A percentile compares a stretch with the other conserved stretches of the same genome.
Conservation (phyloP, 371 early-diverging fungal genomes). For the Mortierella sp. region DNA sequence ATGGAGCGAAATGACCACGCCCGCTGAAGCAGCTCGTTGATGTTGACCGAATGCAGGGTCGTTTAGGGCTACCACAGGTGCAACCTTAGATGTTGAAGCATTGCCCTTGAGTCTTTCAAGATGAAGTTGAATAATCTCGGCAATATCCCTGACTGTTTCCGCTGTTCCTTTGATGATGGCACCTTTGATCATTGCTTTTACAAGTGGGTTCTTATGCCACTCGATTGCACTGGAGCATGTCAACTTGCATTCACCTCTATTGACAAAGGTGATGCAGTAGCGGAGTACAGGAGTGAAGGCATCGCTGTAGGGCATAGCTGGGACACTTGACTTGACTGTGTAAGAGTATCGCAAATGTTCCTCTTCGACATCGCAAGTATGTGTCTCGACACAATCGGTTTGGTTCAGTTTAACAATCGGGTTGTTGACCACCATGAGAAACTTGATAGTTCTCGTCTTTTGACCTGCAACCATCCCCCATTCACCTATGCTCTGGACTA, state of each 20-base stretch:
- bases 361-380: conserved; percentile 59
- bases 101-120: conserved; percentile 18
- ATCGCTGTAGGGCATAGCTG: conserved; percentile 70
- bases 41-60: background rate
- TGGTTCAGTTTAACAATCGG: conserved; percentile 68
- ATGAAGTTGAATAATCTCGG: conserved; percentile 37
- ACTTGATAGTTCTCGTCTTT: conserved; percentile 58
- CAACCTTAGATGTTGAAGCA: background rate
- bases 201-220: conserved; percentile 64
- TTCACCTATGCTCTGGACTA: conserved; percentile 57
- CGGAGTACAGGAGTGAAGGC: conserved; percentile 66
- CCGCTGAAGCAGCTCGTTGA: conserved; percentile 17
- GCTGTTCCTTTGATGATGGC: conserved; percentile 46
- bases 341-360: conserved; percentile 56
- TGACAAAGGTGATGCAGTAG: conserved; percentile 66
- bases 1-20: conserved; percentile 34
- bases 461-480: conserved; percentile 52
- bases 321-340: conserved; percentile 54
- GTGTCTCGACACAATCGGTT: conserved; percentile 67
- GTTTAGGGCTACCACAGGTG: background rate
- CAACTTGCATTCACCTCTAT: conserved; percentile 57
- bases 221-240: conserved; percentile 63
- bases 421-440: conserved; percentile 65
- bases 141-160: conserved; percentile 40
- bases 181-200: conserved; percentile 58